Evolutionary conservation across 179 eudicot species (phyloP).

Genomic region (Silene noctiflora): DNA sequence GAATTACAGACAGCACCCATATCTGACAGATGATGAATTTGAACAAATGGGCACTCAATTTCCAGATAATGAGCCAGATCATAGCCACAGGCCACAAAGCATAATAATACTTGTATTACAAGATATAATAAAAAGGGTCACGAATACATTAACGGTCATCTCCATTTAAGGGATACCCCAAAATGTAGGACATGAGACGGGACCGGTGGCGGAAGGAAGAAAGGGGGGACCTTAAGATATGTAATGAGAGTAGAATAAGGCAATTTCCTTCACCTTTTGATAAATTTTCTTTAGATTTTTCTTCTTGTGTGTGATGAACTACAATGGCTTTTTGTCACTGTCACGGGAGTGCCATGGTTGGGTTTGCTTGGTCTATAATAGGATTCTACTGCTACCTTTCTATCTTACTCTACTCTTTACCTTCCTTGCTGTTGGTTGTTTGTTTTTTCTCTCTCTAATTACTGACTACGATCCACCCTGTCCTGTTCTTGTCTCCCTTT

Average conservation of each 20-base stretch:
- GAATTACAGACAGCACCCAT: slow-evolving; percentile 27
- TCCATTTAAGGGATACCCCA: slow-evolving; percentile 16
- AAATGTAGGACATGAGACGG: neutral
- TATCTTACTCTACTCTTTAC: neutral
- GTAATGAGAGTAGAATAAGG: neutral
- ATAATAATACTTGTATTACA: slow-evolving; percentile 21
- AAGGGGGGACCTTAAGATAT: neutral
- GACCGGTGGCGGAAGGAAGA: neutral
- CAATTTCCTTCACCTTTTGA: neutral
- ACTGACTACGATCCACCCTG: slow-evolving; percentile 33
- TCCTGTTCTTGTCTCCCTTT: slow-evolving; percentile 32
- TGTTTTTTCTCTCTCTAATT: neutral
- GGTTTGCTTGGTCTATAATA: slow-evolving; percentile 29
- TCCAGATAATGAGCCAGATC: slow-evolving; percentile 35
- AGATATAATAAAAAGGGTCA: slow-evolving; percentile 10
- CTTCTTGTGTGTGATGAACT: neutral
- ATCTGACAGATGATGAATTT: slow-evolving; percentile 38
- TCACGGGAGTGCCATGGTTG: slow-evolving; percentile 75
- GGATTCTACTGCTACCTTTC: neutral
- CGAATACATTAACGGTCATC: slow-evolving; percentile 37
- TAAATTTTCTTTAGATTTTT: neutral
- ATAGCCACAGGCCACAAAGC: slow-evolving; percentile 13
- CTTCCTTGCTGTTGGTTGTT: slow-evolving; percentile 4
- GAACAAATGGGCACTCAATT: slow-evolving; percentile 32
- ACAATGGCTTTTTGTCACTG: slow-evolving; percentile 54